These are phyloP conservation scores for Dillenia suffruticosa DNA, from an alignment of 164 flowering plant genomes.

Conservation along the genomic window DNA sequence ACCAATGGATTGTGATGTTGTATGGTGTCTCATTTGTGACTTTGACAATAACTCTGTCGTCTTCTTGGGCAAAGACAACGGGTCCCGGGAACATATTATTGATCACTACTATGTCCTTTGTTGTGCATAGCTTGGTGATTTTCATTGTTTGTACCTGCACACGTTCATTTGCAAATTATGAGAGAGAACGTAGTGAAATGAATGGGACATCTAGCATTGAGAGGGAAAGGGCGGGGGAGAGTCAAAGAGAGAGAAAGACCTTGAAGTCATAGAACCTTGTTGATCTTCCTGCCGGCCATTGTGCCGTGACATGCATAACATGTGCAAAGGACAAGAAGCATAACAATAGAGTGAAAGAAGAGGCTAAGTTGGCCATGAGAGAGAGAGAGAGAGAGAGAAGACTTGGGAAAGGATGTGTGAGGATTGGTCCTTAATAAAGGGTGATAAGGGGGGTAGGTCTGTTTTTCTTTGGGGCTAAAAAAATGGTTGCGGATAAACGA, in stretches of 20 bases:
- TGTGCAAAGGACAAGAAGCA: conserved; percentile 12
- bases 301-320: conserved; percentile 14
- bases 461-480: neutral
- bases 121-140: conserved; percentile 46
- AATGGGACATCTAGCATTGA: too few relatives aligned
- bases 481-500: neutral
- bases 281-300: conserved; percentile 29
- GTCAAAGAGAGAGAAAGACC: conserved; percentile 27
- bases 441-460: neutral
- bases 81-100: conserved; percentile 70
- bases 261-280: conserved; percentile 63
- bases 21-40: conserved; percentile 54
- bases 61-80: conserved; percentile 60
- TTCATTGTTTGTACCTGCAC: conserved; percentile 46
- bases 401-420: conserved; percentile 6
- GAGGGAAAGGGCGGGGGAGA: conserved; percentile 1
- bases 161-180: too few relatives aligned
- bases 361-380: conserved; percentile 24
- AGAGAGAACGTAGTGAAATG: too few relatives aligned
- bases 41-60: conserved; percentile 41
- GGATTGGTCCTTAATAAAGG: conserved; percentile 7
- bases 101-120: conserved; percentile 43
- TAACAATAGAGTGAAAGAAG: conserved; percentile 15
- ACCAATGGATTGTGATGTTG: conserved; percentile 72
- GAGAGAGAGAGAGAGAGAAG: conserved; percentile 5